Evolutionary conservation across 495 filamentous ascomycete genomes (phyloP).

Genomic region (Xylaria longipes): DNA sequence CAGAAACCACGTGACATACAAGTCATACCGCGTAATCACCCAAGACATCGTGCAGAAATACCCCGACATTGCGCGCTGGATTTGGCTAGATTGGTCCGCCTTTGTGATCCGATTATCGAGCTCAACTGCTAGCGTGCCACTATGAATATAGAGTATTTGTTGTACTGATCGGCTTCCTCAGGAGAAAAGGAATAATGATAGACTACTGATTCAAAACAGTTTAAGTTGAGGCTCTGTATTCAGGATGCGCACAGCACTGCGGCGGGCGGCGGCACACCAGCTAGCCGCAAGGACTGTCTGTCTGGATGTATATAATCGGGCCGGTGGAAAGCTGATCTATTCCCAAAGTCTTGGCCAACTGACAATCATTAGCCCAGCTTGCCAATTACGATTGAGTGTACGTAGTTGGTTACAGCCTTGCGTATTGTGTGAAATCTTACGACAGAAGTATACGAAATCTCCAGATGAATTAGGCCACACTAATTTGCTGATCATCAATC

Average conservation of each 20-base stretch:
- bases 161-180: neutral
- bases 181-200: neutral
- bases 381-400: neutral
- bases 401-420: conserved; percentile 8
- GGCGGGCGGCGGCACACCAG: neutral
- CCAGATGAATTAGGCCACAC: neutral
- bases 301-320: conserved; percentile 10
- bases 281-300: neutral
- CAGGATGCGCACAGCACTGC: neutral
- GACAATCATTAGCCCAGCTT: neutral
- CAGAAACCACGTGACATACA: conserved; percentile 12
- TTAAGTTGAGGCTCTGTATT: conserved; percentile 12
- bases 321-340: conserved; percentile 6
- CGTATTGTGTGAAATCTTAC: neutral
- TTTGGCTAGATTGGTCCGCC: neutral
- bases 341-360: neutral
- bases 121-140: neutral
- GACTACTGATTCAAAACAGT: neutral
- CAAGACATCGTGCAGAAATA: neutral
- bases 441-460: neutral
- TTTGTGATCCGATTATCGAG: neutral
- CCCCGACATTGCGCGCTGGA: neutral
- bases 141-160: neutral
- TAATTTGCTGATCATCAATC: neutral
- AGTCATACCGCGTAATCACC: conserved; percentile 19